These are phyloP conservation scores for Aschersonia sp. DNA, from an alignment of 2,329 filamentous ascomycete species.

Conservation along the genomic window DNA sequence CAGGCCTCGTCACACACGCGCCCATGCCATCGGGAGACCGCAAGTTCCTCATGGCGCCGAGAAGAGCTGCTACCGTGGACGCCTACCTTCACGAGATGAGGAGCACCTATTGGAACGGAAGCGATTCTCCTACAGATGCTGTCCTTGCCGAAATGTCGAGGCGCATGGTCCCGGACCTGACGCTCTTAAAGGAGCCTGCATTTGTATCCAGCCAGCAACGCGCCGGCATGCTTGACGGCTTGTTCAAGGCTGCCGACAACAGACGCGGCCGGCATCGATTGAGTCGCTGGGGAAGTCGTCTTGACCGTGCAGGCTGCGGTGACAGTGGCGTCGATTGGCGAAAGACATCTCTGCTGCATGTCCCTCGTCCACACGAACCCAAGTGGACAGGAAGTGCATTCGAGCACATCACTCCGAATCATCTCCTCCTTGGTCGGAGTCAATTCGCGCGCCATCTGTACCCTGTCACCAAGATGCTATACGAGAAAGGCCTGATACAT, in stretches of 20 bases:
- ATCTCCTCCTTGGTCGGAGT: not conserved
- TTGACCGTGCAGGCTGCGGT: not conserved
- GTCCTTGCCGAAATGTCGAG: not conserved
- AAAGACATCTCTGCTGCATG: not conserved
- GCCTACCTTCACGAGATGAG: not conserved
- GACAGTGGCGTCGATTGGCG: not conserved
- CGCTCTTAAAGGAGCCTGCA: not conserved
- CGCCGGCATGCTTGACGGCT: not conserved
- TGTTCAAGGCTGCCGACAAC: not conserved
- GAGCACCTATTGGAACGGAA: not conserved
- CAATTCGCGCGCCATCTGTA: conserved; percentile 1
- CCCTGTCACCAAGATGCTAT: not conserved
- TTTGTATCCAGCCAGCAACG: not conserved
- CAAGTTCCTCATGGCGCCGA: conserved; percentile 1
- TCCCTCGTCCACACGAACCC: not conserved
- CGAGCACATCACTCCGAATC: not conserved
- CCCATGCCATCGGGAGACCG: not conserved
- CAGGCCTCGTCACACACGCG: not conserved
- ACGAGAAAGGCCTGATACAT: not conserved
- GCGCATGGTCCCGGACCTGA: not conserved
- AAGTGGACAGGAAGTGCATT: not conserved
- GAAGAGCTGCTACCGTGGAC: not conserved
- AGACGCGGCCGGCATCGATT: not conserved
- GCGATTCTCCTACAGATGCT: not conserved
- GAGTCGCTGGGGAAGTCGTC: not conserved